Evolutionary conservation across 129 eudicot species (phyloP).

Genomic region (Daucus carota): DH1_v3.0 NC_030384.2:42596501-42597000

Average conservation of each 20-base stretch:
- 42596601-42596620: too few relatives aligned
- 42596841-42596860: conserved; percentile 1
- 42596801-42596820: conserved; percentile 9
- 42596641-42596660: too few relatives aligned
- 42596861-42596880: not conserved
- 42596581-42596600: too few relatives aligned
- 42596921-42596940: not conserved
- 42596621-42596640: too few relatives aligned
- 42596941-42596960: not conserved
- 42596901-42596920: not conserved
- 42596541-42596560: too few relatives aligned
- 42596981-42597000: not conserved
- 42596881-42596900: not conserved
- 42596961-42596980: not conserved
- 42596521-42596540: too few relatives aligned
- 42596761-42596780: not conserved
- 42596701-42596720: conserved; percentile 71
- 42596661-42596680: conserved; percentile 77
- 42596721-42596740: conserved; percentile 28
- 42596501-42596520: too few relatives aligned
- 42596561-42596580: too few relatives aligned
- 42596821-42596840: not conserved
- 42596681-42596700: conserved; percentile 70
- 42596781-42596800: not conserved
- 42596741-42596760: not conserved